phyloP scores from a whole-genome alignment of 2,329 filamentous ascomycete species.

The Fusarium sp. region DNA sequence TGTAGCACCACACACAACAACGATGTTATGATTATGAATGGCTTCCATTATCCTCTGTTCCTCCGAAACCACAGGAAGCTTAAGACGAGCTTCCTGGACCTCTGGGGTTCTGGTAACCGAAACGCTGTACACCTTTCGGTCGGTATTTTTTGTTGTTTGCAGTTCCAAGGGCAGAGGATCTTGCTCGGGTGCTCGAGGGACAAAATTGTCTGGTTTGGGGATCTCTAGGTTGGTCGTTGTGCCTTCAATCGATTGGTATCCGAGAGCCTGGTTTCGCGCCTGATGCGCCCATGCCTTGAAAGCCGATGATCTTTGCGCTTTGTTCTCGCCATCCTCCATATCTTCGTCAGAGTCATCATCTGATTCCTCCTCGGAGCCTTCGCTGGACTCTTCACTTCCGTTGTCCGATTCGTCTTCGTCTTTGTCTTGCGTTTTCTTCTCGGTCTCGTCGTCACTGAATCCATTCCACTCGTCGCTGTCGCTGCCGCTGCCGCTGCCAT shows the following conservation, averaged over 20 bases:
- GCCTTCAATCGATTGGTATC: conserved; percentile 64
- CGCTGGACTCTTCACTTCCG: conserved; percentile 42
- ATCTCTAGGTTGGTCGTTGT: conserved; percentile 60
- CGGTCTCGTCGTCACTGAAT: conserved; percentile 61
- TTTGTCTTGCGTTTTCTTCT: conserved; percentile 46
- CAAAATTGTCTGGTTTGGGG: conserved; percentile 70
- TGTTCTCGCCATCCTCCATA: conserved; percentile 48
- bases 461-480: conserved; percentile 69
- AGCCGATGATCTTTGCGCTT: conserved; percentile 63
- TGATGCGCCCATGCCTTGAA: conserved; percentile 96
- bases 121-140: conserved; percentile 81
- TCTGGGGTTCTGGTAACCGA: conserved; percentile 74
- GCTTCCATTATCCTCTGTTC: conserved; percentile 99
- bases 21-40: conserved; percentile 88
- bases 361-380: conserved; percentile 46
- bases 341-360: conserved; percentile 49
- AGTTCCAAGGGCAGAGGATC: conserved; percentile 77
- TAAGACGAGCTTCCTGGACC: conserved; percentile 81
- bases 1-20: conserved; percentile 93
- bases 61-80: conserved; percentile 90
- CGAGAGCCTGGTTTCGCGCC: conserved; percentile 85
- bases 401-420: conserved; percentile 41
- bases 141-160: conserved; percentile 66
- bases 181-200: conserved; percentile 73
- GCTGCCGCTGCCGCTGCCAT: conserved; percentile 20